Percentiles rank a stretch among this genome's conserved stretches.
Evolutionary conservation across 139 green algal species (phyloP).

Genomic region (Haematococcus sp.): DNA sequence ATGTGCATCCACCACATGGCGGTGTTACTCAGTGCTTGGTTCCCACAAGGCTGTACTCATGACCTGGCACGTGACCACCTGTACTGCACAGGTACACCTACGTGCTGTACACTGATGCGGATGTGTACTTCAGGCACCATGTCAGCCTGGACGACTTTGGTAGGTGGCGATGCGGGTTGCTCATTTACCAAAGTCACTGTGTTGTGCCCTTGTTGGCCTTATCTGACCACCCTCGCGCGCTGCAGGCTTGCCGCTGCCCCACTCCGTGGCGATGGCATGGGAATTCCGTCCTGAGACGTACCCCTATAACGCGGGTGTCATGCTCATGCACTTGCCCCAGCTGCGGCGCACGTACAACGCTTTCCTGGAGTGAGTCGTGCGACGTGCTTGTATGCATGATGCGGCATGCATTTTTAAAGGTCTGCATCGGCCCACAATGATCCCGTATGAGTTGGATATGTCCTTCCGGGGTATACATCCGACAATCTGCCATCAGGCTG

Average conservation of each 20-base stretch:
- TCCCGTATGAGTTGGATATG: neutral
- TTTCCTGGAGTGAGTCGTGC: constrained; percentile 17
- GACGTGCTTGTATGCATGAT: neutral
- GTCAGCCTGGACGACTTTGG: constrained; percentile 28
- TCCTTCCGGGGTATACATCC: too few relatives aligned
- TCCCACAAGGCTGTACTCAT: too few relatives aligned
- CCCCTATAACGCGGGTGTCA: constrained; percentile 23
- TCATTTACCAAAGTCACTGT: too few relatives aligned
- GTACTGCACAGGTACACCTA: constrained; percentile 27
- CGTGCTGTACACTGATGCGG: constrained; percentile 43
- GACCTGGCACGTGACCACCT: too few relatives aligned
- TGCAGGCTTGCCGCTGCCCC: constrained; percentile 21
- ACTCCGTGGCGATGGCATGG: constrained; percentile 25
- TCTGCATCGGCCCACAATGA: neutral
- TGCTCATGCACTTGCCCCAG: constrained; percentile 24
- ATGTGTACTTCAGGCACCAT: constrained; percentile 31
- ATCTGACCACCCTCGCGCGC: neutral
- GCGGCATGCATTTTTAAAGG: neutral
- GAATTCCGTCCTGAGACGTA: constrained; percentile 10
- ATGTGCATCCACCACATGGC: too few relatives aligned
- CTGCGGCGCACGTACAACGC: constrained; percentile 11
- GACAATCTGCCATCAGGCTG: too few relatives aligned
- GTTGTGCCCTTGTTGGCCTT: too few relatives aligned
- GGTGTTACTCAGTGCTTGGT: too few relatives aligned
- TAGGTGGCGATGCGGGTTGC: constrained; percentile 2